Evolutionary conservation across 306 rosid species (phyloP), one percentile per base, ranked within the genome.

Genomic region (Phaseolus lunatus): DNA sequence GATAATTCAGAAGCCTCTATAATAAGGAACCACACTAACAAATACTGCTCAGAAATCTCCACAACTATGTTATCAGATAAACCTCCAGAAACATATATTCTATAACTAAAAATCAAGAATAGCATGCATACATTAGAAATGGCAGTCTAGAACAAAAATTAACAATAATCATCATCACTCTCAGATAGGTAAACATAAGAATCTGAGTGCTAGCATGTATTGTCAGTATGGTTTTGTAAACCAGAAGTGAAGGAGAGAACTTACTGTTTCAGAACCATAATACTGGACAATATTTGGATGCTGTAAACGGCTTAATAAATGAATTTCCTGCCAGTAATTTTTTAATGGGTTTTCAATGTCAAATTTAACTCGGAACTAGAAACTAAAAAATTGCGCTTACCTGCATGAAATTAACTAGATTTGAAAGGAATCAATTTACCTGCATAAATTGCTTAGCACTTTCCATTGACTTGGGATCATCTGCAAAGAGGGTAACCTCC

Each of bases 201-300:
- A 77, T 37, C 70, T 41, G 37, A 84, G 50, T 67, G 72, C 61
- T 16, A 22, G 56, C 58, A 58, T 67, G 49, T 24, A 24, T 59
- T 48, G 27, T 45, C 27, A 52, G 37, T 29, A 63, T 47, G 57
- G 48, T 50, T 74, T 67, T 7, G 26, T 29, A 72, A 53, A 61
- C 72, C 9, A 31, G 53, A 72, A 75, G 70, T 44, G 67, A 57
- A 83, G 64, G 67, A 77, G 39, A 54, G 66, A 75, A 83, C 99
- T 88, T 85, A 95, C 99, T 47, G 96, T 66, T 81, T 91, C 94
- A 72, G 97, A 86, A 50, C 98, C 99, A 87, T 89, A 88, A 83
- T 96, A 96, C 88, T 88, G 98, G 85, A 96, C 99, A 29, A 96
- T 96, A 82, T 96, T 96, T 52, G 92, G 99, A 88, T 96, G 99